phyloP scores from a whole-genome alignment of 805 yeast genomes.

The Suhomyces pyralidae region DNA sequence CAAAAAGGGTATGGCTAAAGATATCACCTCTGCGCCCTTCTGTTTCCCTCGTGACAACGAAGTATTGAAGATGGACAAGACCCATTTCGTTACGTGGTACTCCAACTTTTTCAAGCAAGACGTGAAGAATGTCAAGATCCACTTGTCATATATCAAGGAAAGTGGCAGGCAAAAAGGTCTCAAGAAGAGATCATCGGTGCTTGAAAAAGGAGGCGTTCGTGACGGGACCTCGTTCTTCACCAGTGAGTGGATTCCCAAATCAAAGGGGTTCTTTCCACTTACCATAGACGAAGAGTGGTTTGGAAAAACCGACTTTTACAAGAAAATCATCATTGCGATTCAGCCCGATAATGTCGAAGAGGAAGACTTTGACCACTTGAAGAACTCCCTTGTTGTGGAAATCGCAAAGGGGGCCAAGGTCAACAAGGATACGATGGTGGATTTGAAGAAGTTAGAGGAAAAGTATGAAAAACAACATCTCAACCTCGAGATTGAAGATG shows the following conservation, averaged over 20 bases:
- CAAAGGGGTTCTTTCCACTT: slow-evolving; percentile 63
- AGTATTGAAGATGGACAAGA: slow-evolving; percentile 53
- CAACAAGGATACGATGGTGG: slow-evolving; percentile 44
- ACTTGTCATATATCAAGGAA: slow-evolving; percentile 64
- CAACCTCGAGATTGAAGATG: slow-evolving; percentile 44
- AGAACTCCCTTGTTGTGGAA: slow-evolving; percentile 41
- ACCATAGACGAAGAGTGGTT: slow-evolving; percentile 66
- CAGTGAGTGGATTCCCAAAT: slow-evolving; percentile 66
- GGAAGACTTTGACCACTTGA: slow-evolving; percentile 59
- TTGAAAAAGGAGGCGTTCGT: slow-evolving; percentile 38
- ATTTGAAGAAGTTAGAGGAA: slow-evolving; percentile 39
- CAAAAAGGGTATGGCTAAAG: slow-evolving; percentile 60
- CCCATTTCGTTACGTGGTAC: slow-evolving; percentile 82
- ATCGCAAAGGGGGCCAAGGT: slow-evolving; percentile 54
- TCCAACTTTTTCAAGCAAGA: slow-evolving; percentile 56
- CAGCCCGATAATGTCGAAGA: slow-evolving; percentile 69
- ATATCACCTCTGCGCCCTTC: slow-evolving; percentile 67
- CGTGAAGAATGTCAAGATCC: slow-evolving; percentile 62
- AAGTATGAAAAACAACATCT: slow-evolving; percentile 23
- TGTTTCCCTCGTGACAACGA: slow-evolving; percentile 73
- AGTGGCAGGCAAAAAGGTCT: slow-evolving; percentile 53
- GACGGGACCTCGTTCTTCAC: slow-evolving; percentile 51
- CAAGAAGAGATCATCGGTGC: slow-evolving; percentile 38
- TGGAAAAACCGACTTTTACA: slow-evolving; percentile 42
- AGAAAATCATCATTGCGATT: slow-evolving; percentile 60